Base-by-base conservation (phyloP, 2,329 filamentous ascomycete genomes). In the Lachnellula arida region DNA sequence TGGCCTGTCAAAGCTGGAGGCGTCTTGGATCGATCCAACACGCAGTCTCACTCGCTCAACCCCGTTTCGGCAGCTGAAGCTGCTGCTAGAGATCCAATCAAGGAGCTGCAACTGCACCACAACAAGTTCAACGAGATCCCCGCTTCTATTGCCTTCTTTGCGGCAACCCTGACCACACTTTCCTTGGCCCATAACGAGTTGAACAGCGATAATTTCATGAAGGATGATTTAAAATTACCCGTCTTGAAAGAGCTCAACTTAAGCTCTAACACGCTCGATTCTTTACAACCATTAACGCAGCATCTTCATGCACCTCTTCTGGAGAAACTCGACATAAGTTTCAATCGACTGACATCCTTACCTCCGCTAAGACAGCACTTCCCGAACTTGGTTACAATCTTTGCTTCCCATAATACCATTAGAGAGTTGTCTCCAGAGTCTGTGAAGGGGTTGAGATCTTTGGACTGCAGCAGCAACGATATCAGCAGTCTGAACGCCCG, bases 391-490 rank as follows among this genome's bases (percentile, higher is more conserved):
- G 80, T 78, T 1, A 82, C 88, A 0, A 76, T 97, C 9, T 75
- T 93, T 17, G 86, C 85, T 1, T 82, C 85, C 3, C 91, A 95
- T 71, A 97, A 97, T 69, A 84, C 86, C 61, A 80, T 97, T 49
- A 77, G 80, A 5, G 85, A 87, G 14, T 78, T 96, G 15, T 81
- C 87, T 1, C 86, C 89, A 0, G 86, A 91, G 9, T 78, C 84
- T 9, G 83, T 97, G 39, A 78, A 80, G 50, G 92, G 93, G 0
- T 70, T 97, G 55, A 83, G 84, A 61, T 81, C 88, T 5, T 82
- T 95, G 2, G 90, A 96, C 69, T 83, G 91, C 8, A 84, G 84
- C 61, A 92, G 91, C 71, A 97, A 97, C 67, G 87, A 93, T 50
- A 90, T 97, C 60, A 81, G 82, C n/a, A 82, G 84, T 47, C 75